These are phyloP conservation scores for Neurospora sp. DNA, from an alignment of 495 filamentous ascomycete genomes.

Conservation along the genomic window DNA sequence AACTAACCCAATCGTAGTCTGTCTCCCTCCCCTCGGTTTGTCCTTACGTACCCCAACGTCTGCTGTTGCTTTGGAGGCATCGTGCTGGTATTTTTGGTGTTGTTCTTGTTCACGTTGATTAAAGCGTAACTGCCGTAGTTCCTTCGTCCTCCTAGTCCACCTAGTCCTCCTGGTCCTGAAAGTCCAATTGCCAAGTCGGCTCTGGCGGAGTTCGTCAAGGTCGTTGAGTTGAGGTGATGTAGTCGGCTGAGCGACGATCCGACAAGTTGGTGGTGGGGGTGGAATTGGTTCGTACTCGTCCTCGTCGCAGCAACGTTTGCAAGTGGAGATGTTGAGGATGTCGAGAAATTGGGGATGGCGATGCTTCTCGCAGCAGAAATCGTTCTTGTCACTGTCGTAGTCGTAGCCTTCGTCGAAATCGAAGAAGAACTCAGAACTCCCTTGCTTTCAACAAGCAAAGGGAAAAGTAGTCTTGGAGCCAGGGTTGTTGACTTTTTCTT, in stretches of 20 bases:
- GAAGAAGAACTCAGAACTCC: too few relatives aligned
- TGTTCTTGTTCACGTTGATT: background rate
- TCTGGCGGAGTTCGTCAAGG: background rate
- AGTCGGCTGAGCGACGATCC: background rate
- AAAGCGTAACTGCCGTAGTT: background rate
- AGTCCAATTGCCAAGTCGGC: background rate
- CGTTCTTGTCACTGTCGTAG: background rate
- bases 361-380: background rate
- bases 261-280: background rate
- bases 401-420: background rate
- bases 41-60: constrained; percentile 83
- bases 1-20: constrained; percentile 77
- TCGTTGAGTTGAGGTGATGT: background rate
- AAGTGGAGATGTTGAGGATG: background rate
- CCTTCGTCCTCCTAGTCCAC: background rate
- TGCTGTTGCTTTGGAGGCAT: constrained; percentile 62
- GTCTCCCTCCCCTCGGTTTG: constrained; percentile 26
- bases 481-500: background rate
- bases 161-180: background rate
- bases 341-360: background rate
- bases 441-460: background rate
- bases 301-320: background rate
- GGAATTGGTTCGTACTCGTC: background rate
- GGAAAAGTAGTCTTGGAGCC: constrained; percentile 4
- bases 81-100: background rate